phyloP scores from a whole-genome alignment of 495 filamentous ascomycete species.

The Rhypophila decipiens region DNA sequence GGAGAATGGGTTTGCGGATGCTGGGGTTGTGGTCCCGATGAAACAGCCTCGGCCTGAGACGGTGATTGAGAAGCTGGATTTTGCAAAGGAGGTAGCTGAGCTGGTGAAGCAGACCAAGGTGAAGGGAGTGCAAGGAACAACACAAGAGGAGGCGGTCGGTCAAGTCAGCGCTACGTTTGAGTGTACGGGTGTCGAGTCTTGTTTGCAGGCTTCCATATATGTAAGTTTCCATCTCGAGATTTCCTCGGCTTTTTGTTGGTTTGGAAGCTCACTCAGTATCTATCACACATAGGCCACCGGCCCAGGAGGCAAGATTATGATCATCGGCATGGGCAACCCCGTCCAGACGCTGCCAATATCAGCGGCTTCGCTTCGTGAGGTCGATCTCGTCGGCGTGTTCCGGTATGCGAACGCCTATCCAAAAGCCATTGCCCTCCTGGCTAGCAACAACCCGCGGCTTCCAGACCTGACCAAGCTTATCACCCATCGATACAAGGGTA shows the following conservation, averaged over 20 bases:
- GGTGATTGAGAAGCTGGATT: conserved; percentile 52
- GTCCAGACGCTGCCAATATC: conserved; percentile 82
- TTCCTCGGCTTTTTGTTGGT: not conserved
- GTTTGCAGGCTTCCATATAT: conserved; percentile 84
- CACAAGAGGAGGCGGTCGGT: conserved; percentile 31
- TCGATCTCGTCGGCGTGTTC: conserved; percentile 88
- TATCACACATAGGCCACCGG: conserved; percentile 57
- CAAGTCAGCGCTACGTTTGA: conserved; percentile 82
- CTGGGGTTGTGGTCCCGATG: conserved; percentile 52
- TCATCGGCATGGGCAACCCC: conserved; percentile 93
- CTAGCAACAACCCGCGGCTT: conserved; percentile 48
- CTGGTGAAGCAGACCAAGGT: conserved; percentile 36
- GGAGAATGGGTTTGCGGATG: conserved; percentile 60
- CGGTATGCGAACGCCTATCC: conserved; percentile 83
- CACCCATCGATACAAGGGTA: conserved; percentile 57
- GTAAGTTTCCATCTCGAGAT: too few species aligned
- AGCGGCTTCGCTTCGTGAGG: conserved; percentile 80
- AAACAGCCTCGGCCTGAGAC: conserved; percentile 48
- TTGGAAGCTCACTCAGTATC: too few species aligned
- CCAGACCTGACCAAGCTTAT: conserved; percentile 58
- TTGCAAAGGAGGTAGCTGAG: conserved; percentile 56
- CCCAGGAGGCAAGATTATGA: conserved; percentile 73
- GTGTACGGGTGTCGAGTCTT: conserved; percentile 84
- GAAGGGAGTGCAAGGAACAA: too few species aligned
- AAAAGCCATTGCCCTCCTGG: conserved; percentile 65